Conservation (phyloP, 1,139 yeast genomes). For the Zygoascus meyerae region DNA sequence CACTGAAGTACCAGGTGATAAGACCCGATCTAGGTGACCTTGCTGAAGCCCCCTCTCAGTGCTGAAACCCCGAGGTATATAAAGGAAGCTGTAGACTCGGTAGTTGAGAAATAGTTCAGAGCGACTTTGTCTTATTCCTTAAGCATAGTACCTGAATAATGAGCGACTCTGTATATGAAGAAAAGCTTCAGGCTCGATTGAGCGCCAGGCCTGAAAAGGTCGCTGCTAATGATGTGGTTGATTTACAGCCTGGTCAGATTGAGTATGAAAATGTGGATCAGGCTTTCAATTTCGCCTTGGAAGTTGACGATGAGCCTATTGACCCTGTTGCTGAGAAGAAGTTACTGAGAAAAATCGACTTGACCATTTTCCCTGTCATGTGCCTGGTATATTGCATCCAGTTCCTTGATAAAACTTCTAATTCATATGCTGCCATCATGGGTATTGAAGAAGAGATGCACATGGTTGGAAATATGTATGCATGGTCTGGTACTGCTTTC, state of each 20-base stretch:
- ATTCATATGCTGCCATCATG: constrained; percentile 42
- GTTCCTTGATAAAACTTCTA: constrained; percentile 37
- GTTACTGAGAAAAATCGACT: constrained; percentile 49
- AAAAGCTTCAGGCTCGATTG: not conserved
- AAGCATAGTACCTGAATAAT: no score
- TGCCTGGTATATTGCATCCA: constrained; percentile 37
- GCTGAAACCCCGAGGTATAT: no score
- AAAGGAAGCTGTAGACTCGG: no score
- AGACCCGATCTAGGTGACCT: no score
- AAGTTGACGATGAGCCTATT: constrained; percentile 11
- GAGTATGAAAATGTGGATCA: constrained; percentile 5
- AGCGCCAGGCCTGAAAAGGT: not conserved
- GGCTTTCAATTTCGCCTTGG: constrained; percentile 8
- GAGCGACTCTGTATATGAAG: not conserved
- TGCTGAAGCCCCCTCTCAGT: no score
- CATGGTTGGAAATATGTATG: constrained; percentile 40
- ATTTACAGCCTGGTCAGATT: constrained; percentile 1
- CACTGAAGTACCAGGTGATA: no score
- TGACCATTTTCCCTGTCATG: constrained; percentile 43
- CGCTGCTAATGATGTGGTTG: constrained; percentile 2
- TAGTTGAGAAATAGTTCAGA: no score
- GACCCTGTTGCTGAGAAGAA: constrained; percentile 31
- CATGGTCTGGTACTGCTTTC: constrained; percentile 45
- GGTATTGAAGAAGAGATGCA: constrained; percentile 37
- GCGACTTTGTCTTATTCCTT: no score